Evolutionary conservation across 2,329 filamentous ascomycete genomes (phyloP).

Genomic region (Calonectria pseudoturangicola): DNA sequence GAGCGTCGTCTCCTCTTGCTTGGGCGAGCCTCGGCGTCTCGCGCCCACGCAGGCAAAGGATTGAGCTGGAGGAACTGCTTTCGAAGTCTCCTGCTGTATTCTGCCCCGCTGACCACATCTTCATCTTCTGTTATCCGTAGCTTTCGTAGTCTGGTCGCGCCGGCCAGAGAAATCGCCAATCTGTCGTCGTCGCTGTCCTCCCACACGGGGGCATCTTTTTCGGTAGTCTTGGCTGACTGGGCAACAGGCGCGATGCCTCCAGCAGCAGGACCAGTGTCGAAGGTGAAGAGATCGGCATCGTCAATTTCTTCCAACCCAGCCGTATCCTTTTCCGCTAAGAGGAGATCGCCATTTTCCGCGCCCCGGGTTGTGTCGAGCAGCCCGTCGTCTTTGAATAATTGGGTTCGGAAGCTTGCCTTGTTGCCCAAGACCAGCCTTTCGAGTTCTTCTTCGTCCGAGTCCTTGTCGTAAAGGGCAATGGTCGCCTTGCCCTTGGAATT

Average conservation of each 20-base stretch:
- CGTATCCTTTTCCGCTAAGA: slow-evolving; percentile 65
- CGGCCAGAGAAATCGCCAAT: slow-evolving; percentile 87
- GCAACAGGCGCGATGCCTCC: slow-evolving; percentile 58
- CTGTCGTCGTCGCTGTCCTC: slow-evolving; percentile 97
- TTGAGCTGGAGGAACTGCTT: slow-evolving; percentile 82
- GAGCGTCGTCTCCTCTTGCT: slow-evolving; percentile 71
- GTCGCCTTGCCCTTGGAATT: slow-evolving; percentile 55
- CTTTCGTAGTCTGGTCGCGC: slow-evolving; percentile 85
- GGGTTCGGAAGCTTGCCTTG: slow-evolving; percentile 85
- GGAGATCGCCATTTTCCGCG: slow-evolving; percentile 57
- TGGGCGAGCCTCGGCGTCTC: slow-evolving; percentile 69
- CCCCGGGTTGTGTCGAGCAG: slow-evolving; percentile 58
- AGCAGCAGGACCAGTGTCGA: slow-evolving; percentile 78
- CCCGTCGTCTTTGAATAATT: slow-evolving; percentile 77
- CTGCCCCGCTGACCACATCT: slow-evolving; percentile 88
- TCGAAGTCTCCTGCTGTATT: slow-evolving; percentile 88
- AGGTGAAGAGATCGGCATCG: slow-evolving; percentile 90
- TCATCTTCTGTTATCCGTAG: slow-evolving; percentile 87
- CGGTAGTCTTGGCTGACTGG: slow-evolving; percentile 52
- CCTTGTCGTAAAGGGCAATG: slow-evolving; percentile 75
- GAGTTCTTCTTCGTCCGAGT: slow-evolving; percentile 88
- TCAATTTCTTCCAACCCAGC: slow-evolving; percentile 77
- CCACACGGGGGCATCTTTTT: slow-evolving; percentile 80
- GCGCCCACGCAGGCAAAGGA: slow-evolving; percentile 77
- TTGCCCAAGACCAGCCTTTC: slow-evolving; percentile 94